A percentile compares a stretch with the other conserved stretches of the same genome.
These are phyloP conservation scores for Schizophyllum commune DNA, from an alignment of 1,284 basidiomycete species.

Conservation along the genomic window DNA sequence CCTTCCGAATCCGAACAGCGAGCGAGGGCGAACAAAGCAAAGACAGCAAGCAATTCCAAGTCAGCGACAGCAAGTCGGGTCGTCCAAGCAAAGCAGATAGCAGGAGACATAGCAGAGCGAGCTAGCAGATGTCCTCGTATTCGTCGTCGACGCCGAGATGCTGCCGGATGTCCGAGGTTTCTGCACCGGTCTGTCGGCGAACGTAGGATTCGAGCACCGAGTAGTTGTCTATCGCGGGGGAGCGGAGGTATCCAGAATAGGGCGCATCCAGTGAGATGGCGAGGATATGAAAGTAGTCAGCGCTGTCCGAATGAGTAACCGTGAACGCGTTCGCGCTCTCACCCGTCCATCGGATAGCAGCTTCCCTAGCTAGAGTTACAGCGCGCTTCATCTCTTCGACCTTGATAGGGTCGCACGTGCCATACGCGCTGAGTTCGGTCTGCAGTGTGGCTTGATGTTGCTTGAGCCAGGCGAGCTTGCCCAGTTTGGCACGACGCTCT, in stretches of 20 bases:
- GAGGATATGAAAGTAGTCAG: constrained; percentile 1
- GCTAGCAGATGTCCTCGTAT: constrained; percentile 61
- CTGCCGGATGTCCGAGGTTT: constrained; percentile 51
- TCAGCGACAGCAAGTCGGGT: not conserved
- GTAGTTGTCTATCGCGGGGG: constrained; percentile 46
- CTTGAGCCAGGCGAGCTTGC: constrained; percentile 41
- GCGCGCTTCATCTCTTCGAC: constrained; percentile 70
- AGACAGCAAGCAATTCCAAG: not conserved
- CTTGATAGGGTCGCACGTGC: constrained; percentile 75
- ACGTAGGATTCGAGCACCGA: constrained; percentile 55
- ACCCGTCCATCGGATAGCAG: constrained; percentile 83
- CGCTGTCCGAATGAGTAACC: not conserved
- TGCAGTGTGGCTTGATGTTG: constrained; percentile 52
- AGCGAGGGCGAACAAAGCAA: not conserved
- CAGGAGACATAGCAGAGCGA: not conserved
- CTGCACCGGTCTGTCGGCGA: constrained; percentile 50
- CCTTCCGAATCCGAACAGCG: not conserved
- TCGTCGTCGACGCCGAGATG: constrained; percentile 62
- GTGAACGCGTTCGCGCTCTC: constrained; percentile 14
- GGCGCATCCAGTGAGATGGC: not conserved
- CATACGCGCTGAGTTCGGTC: constrained; percentile 65
- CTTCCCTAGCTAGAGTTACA: constrained; percentile 68
- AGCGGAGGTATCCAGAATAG: not conserved
- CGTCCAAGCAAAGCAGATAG: not conserved
- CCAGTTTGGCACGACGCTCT: constrained; percentile 43